Evolutionary conservation across 2,329 filamentous ascomycete species (phyloP), one percentile per base, ranked within the genome.

Genomic region (Clarireedia monteithiana): DNA sequence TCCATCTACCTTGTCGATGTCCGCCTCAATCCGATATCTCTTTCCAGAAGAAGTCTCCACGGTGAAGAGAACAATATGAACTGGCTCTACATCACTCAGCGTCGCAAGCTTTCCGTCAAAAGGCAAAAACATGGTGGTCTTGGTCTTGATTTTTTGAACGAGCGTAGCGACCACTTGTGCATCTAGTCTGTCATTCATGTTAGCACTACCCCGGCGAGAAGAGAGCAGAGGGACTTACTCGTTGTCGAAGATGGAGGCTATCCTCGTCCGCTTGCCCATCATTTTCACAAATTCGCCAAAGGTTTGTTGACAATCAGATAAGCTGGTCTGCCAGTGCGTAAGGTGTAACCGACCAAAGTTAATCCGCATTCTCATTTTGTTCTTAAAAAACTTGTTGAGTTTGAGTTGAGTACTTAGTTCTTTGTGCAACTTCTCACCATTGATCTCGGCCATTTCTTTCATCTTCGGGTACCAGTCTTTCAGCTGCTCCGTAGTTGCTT

Each of bases 291-390:
- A 68, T 2, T 60, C 50, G 15, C 60, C 40, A 36, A 64, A 66
- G 5, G 50, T 30, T 30, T 58, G 60, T 10, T 60, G 36, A 6
- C 38, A 46, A 9, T 59, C 45, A 15, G 23, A 20, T 40, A 68
- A 65, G 4, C 50, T 55, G 17, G 55, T 56, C 12, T 51, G 61
- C 45, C 60, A 67, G 12, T 58, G 52, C 15, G 27, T 57, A 1
- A 70, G 50, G 30, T 59, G 51, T 7, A 66, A 36, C 42, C 65
- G 60, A 15, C 67, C 68, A 53, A 69, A 68, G 34, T 66, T 60
- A 6, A 69, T 59, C 20, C 68, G 61, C 65, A 70, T 67, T 36
- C 61, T 59, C 66, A 69, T 67, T 60, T 62, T 62, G 26, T 56
- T 58, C 34, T 62, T 65, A 3, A 66, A 27, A 14, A 30, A 61